Evolutionary conservation across 169 alveolate genomes (phyloP), one percentile per base, ranked within the genome.

Genomic region (Plasmodium vinckei): DNA sequence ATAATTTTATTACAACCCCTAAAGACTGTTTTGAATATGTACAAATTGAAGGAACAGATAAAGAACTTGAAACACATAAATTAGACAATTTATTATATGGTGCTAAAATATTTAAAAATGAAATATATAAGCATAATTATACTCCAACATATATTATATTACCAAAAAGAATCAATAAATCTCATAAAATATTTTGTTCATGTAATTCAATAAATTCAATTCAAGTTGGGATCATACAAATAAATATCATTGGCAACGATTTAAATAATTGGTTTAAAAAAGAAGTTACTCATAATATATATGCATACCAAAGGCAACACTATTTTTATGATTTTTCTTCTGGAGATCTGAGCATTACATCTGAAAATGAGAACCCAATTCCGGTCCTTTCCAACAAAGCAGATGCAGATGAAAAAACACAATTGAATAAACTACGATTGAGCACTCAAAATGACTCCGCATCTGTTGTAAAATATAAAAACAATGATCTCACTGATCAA

Each of bases 101-200:
- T 9, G 90, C 54, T 1, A 54, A 27, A 42, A 46, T 82, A 12
- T 70, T 82, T 4, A 67, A 65, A 9, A 82, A 82, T 42, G 77
- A 68, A 54, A 65, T 67, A 21, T 82, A 67, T 39, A 53, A 65
- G 0, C 44, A 67, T 67, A 82, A 82, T 25, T 65, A 21, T n/a
- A 82, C 90, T 57, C 90, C 90, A 6, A 42, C 90, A 15, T 82
- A 82, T 53, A 67, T 82, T 27, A 82, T 82, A 13, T 44, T 82
- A 4, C 90, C 90, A 1, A 82, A 68, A 49, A 82, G 39, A 10
- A 67, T 82, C 0, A 17, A 54, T 10, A 82, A 82, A 82, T 82
- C 90, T 15, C 60, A 54, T 10, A 54, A 27, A 54, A 67, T 82
- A 1, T 82, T 82, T 19, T 82, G 90, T 46, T 53, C 54, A 10